These are phyloP conservation scores for Hippophae gyantsensis DNA, from an alignment of 306 rosid genomes.

Conservation along the genomic window DNA sequence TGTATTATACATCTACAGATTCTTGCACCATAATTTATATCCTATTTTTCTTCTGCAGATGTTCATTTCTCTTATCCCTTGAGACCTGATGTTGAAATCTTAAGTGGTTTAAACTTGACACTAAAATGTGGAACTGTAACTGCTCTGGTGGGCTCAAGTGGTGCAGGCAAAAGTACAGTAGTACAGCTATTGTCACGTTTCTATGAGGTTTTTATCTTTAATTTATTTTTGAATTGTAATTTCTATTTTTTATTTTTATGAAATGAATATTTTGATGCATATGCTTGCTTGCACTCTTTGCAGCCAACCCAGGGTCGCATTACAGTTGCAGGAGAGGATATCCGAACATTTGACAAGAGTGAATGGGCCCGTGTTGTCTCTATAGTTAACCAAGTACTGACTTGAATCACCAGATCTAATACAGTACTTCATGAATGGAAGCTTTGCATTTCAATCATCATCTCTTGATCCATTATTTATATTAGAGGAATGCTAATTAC, in stretches of 20 bases:
- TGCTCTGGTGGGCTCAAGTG: constrained; percentile 84
- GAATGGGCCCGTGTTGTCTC: constrained; percentile 90
- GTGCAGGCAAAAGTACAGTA: constrained; percentile 90
- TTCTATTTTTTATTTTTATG: constrained; percentile 12
- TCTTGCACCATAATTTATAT: constrained; percentile 14
- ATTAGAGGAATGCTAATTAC: not conserved
- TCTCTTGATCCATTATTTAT: not conserved
- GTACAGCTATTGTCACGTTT: constrained; percentile 90
- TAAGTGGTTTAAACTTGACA: constrained; percentile 54
- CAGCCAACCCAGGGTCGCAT: constrained; percentile 79
- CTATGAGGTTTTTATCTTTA: constrained; percentile 63
- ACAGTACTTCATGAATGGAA: not conserved
- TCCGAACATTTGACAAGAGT: constrained; percentile 82
- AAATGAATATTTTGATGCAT: constrained; percentile 12
- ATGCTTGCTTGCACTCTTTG: constrained; percentile 22
- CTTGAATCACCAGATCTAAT: constrained; percentile 15
- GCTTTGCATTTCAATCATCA: not conserved
- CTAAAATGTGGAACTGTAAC: constrained; percentile 84
- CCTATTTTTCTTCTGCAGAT: constrained; percentile 40
- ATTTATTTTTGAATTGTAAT: constrained; percentile 13
- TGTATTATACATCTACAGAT: not conserved
- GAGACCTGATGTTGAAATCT: constrained; percentile 69
- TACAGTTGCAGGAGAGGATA: constrained; percentile 82
- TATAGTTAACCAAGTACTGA: constrained; percentile 72
- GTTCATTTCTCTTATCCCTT: constrained; percentile 84